phyloP scores from a whole-genome alignment of 108 stramenopile genomes.

The Cyclotella atomus region DNA sequence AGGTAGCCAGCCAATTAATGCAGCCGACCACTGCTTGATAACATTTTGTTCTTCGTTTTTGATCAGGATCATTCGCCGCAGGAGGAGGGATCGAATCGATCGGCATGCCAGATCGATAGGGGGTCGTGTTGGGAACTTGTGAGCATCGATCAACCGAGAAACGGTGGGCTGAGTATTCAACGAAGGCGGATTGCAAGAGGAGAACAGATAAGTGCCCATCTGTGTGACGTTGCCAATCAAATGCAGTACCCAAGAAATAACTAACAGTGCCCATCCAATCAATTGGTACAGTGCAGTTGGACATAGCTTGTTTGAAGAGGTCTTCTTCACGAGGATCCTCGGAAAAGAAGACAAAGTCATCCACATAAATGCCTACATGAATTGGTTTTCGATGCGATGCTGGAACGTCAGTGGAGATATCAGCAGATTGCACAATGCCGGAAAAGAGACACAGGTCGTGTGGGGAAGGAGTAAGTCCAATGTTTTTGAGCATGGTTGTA shows the following conservation, averaged over 20 bases:
- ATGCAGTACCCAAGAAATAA: slow-evolving; percentile 7
- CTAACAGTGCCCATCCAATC: slow-evolving; percentile 4
- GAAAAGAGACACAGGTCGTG: slow-evolving; percentile 19
- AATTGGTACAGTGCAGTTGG: neutral
- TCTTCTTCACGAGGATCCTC: slow-evolving; percentile 1
- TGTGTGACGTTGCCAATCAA: slow-evolving; percentile 3
- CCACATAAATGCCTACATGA: slow-evolving; percentile 4
- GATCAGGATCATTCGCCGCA: slow-evolving; percentile 3
- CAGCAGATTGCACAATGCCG: neutral
- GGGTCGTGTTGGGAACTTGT: slow-evolving; percentile 18
- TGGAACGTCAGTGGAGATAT: neutral
- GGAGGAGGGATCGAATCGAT: slow-evolving; percentile 15
- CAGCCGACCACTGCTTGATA: slow-evolving; percentile 25
- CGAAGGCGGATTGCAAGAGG: slow-evolving; percentile 31
- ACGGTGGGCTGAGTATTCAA: slow-evolving; percentile 6
- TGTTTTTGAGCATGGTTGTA: neutral
- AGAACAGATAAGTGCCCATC: slow-evolving; percentile 20
- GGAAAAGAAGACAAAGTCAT: slow-evolving; percentile 4
- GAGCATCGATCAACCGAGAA: slow-evolving; percentile 1
- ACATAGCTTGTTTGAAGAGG: neutral
- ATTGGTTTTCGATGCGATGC: neutral
- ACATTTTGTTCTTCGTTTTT: neutral
- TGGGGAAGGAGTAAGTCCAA: slow-evolving; percentile 3
- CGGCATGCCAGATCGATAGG: slow-evolving; percentile 32
- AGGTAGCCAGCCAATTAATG: no score